phyloP scores from a whole-genome alignment of 176 grass and related monocot genomes.

The Aegilops umbellulata region DNA sequence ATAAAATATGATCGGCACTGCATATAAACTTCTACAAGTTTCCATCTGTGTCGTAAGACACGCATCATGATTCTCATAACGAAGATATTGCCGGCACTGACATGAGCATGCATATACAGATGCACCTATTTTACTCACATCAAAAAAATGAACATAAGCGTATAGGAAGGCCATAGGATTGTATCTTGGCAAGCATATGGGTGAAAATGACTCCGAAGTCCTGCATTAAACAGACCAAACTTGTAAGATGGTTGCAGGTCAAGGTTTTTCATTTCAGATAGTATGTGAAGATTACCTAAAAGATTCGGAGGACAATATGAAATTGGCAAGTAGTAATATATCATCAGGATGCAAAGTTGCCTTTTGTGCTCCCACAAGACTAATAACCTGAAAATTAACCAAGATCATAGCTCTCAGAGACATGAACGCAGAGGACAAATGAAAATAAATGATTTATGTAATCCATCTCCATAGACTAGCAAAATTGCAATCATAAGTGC shows the following conservation, averaged over 20 bases:
- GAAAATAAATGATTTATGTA: neutral
- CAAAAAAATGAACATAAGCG: constrained; percentile 93
- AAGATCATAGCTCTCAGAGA: neutral
- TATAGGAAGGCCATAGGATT: constrained; percentile 93
- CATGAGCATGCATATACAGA: neutral
- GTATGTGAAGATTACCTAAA: constrained; percentile 66
- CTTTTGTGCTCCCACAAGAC: constrained; percentile 96
- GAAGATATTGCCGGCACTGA: neutral
- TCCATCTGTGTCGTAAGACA: neutral
- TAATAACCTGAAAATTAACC: constrained; percentile 68
- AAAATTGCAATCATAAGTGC: neutral
- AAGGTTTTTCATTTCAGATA: constrained; percentile 14
- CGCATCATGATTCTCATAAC: neutral
- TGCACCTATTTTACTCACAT: constrained; percentile 65
- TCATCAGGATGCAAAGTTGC: constrained; percentile 93
- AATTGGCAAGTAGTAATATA: constrained; percentile 93
- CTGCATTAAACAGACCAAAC: constrained; percentile 39
- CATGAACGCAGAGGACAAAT: neutral
- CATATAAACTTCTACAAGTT: neutral
- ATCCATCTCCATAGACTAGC: neutral
- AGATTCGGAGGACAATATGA: constrained; percentile 90
- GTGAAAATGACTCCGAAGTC: constrained; percentile 92
- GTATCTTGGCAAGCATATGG: constrained; percentile 99
- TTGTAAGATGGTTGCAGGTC: constrained; percentile 24
- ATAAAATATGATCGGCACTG: neutral